Conservation (phyloP, 805 yeast species). For the Suhomyces sp. region DNA sequence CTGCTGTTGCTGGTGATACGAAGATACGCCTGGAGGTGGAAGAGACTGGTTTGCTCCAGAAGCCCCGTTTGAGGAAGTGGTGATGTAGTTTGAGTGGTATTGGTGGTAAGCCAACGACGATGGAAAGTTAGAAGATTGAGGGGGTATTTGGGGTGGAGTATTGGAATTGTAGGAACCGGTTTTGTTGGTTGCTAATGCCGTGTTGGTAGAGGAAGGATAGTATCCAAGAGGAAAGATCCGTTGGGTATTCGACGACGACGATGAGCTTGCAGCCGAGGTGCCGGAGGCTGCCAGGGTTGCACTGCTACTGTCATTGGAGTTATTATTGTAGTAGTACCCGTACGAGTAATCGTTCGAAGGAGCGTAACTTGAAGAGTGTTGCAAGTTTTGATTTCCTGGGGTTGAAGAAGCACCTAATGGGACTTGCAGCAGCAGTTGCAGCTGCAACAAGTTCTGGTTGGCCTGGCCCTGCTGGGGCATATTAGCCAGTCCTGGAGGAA, state of each 20-base stretch:
- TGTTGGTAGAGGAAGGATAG: not conserved
- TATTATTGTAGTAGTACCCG: slow-evolving; percentile 7
- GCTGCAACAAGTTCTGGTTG: not conserved
- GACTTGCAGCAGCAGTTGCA: not conserved
- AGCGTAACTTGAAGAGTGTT: slow-evolving; percentile 2
- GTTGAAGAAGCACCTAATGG: not conserved
- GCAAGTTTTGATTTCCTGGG: not conserved
- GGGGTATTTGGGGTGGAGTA: not conserved
- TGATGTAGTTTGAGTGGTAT: slow-evolving; percentile 7
- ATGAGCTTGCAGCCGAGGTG: not conserved
- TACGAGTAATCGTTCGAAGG: slow-evolving; percentile 10
- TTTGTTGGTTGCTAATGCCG: not conserved
- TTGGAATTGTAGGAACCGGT: not conserved
- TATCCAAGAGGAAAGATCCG: slow-evolving; percentile 3
- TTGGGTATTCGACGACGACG: slow-evolving; percentile 1
- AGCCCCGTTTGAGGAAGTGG: not conserved
- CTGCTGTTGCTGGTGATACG: slow-evolving; percentile 1
- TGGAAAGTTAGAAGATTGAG: slow-evolving; percentile 1
- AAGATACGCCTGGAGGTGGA: not conserved
- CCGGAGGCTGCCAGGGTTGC: not conserved
- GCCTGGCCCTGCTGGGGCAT: not conserved
- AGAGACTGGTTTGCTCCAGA: not conserved
- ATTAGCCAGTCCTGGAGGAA: not conserved
- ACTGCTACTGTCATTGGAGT: not conserved
- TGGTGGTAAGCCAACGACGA: slow-evolving; percentile 2